Evolutionary conservation across 805 yeast genomes (phyloP).

Genomic region (Blastobotrys americana): DNA sequence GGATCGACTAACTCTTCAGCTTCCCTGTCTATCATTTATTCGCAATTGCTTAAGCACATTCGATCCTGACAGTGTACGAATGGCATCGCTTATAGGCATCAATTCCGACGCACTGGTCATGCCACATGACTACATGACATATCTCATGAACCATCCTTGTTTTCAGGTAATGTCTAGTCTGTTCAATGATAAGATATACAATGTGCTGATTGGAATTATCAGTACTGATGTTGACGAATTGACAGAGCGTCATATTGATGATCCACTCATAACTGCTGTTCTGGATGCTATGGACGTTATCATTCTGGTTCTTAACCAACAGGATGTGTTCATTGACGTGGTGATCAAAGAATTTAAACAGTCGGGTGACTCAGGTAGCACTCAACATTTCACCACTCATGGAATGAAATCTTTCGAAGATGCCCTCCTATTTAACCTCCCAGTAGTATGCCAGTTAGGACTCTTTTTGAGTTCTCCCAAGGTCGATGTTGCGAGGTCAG

Average conservation of each 20-base stretch:
- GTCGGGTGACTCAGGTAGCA: conserved; percentile 8
- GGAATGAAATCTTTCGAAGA: conserved; percentile 63
- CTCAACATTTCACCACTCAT: conserved; percentile 41
- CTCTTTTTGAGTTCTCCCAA: conserved; percentile 61
- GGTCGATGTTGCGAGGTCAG: conserved; percentile 41
- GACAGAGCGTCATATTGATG: conserved; percentile 32
- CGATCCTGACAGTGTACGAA: conserved; percentile 45
- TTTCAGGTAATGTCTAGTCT: conserved; percentile 54
- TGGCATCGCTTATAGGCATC: conserved; percentile 44
- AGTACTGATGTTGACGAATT: conserved; percentile 54
- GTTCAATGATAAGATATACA: conserved; percentile 52
- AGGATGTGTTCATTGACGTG: conserved; percentile 52
- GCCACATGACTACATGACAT: conserved; percentile 40
- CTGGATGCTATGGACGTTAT: conserved; percentile 20
- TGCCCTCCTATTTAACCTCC: conserved; percentile 61
- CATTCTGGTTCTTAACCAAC: conserved; percentile 31
- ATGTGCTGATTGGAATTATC: conserved; percentile 48
- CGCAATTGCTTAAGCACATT: conserved; percentile 43
- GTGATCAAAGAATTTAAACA: conserved; percentile 32
- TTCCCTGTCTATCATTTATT: conserved; percentile 46
- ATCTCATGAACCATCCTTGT: conserved; percentile 63
- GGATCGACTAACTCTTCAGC: conserved; percentile 44
- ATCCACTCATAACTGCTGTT: conserved; percentile 32
- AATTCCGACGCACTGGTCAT: conserved; percentile 45
- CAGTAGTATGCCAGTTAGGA: conserved; percentile 66